Percentiles rank a stretch among this genome's conserved stretches.
These are phyloP conservation scores for Backusella tarrabulga DNA, from an alignment of 192 early-diverging fungal genomes.

Conservation along the genomic window DNA sequence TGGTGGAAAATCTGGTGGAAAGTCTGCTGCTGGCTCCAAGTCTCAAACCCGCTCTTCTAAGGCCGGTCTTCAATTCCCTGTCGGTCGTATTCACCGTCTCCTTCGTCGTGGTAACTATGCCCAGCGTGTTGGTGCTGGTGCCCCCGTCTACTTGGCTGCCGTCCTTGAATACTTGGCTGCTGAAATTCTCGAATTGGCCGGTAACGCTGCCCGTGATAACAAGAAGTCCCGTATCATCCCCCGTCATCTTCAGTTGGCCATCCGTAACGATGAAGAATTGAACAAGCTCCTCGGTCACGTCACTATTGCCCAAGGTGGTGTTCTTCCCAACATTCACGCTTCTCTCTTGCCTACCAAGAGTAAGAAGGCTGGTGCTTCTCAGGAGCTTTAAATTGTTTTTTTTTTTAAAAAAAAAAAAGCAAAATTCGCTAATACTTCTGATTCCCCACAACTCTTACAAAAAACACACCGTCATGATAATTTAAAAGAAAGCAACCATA, in stretches of 20 bases:
- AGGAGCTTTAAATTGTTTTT: slow-evolving; percentile 35
- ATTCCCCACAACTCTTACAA: slow-evolving; percentile 2
- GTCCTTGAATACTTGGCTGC: slow-evolving; percentile 91
- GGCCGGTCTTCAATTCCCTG: slow-evolving; percentile 90
- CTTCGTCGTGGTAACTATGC: slow-evolving; percentile 25
- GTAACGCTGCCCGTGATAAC: slow-evolving; percentile 91
- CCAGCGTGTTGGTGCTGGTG: slow-evolving; percentile 83
- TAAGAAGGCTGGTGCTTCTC: slow-evolving; percentile 39
- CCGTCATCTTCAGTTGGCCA: slow-evolving; percentile 87
- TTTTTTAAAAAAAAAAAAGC: background rate
- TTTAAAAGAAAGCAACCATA: background rate
- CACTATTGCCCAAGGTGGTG: slow-evolving; percentile 90
- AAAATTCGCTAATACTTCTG: background rate
- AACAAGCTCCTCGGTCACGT: slow-evolving; percentile 90
- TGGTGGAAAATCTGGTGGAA: slow-evolving; percentile 75
- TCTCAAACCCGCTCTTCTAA: slow-evolving; percentile 71
- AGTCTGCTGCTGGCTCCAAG: slow-evolving; percentile 64
- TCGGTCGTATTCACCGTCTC: slow-evolving; percentile 52
- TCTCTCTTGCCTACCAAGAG: slow-evolving; percentile 66
- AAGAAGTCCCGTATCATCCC: slow-evolving; percentile 93
- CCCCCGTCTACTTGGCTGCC: slow-evolving; percentile 84
- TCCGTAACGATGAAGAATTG: slow-evolving; percentile 91
- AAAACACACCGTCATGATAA: slow-evolving; percentile 6
- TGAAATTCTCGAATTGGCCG: slow-evolving; percentile 90
- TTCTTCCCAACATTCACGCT: slow-evolving; percentile 74